These are phyloP conservation scores for Raphanus raphanistrum DNA, from an alignment of 345 rosid species.

Conservation along the genomic window DNA sequence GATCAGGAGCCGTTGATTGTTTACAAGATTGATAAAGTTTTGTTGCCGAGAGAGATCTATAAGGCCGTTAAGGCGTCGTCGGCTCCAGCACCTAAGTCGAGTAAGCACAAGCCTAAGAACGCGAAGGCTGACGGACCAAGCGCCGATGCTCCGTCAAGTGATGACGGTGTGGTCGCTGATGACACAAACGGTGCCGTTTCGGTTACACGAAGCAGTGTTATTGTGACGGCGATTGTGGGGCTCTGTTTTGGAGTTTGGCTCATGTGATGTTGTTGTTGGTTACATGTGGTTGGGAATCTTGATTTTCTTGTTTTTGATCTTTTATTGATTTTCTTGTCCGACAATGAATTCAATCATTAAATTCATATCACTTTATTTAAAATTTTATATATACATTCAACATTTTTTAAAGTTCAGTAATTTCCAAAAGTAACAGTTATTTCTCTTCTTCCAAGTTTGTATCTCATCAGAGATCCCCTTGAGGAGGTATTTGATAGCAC, in stretches of 20 bases:
- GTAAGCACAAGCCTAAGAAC: conserved; percentile 46
- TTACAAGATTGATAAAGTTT: conserved; percentile 64
- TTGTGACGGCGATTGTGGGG: conserved; percentile 41
- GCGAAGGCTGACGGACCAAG: conserved; percentile 50
- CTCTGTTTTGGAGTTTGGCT: conserved; percentile 46
- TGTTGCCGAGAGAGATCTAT: conserved; percentile 77
- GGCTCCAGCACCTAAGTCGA: conserved; percentile 53
- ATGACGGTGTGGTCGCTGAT: conserved; percentile 56
- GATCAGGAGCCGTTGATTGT: conserved; percentile 81
- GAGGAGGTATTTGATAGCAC: neutral
- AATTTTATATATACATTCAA: neutral
- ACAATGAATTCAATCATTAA: conserved; percentile 44
- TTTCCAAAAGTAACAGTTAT: neutral
- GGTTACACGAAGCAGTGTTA: conserved; percentile 20
- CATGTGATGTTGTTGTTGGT: neutral
- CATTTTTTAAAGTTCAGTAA: neutral
- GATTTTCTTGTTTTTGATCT: neutral
- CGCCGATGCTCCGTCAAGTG: conserved; percentile 60
- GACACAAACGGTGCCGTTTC: conserved; percentile 45
- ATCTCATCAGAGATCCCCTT: neutral
- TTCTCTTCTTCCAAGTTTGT: neutral
- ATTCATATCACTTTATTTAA: neutral
- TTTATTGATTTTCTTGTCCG: neutral
- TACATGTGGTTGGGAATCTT: conserved; percentile 19
- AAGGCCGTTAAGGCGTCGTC: conserved; percentile 46